Base-by-base conservation (phyloP, 805 yeast genomes). In the Pichia phayaonensis region DNA sequence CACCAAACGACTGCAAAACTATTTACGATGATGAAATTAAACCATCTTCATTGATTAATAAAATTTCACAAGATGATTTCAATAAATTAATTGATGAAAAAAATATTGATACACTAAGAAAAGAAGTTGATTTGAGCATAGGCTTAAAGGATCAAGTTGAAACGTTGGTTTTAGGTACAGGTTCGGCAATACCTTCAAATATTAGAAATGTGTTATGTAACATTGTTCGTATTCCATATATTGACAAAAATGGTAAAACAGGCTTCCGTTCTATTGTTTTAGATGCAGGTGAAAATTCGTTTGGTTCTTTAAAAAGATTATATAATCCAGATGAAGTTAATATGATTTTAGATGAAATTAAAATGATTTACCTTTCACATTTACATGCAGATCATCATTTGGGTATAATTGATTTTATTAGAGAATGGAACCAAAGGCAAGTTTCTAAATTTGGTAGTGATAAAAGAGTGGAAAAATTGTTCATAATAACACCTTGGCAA, bases 311-410 rank as follows among this genome's bases (percentile, higher is more conserved):
- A 54, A 63, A 70, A 31, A 76, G 98, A 56, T 71, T 79, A 50
- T 80, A 80, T 54, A 82, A 83, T 0, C 70, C 72, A 11, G 70
- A 69, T 1, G 74, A 74, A 18, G 55, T 72, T 2, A 59, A 60
- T 2, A 43, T 23, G 47, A 42, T 85, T 2, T 72, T 90, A 54
- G 56, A 67, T 40, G 95, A 90, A 59, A 67, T 90, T 51, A 70
- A 76, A 31, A 51, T 87, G 48, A 70, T 92, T 21, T 86, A 79
- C 60, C 70, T 94, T 48, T 85, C 95, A 58, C 99, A 94, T 71
- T 72, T 92, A 59, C 99, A 94, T 67, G 99, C 98, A 0, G 99
- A 94, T 64, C 99, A 94, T 64, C 97, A 92, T 65, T 69, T 94
- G 41, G 99, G 99, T 0, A 72, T 86, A 6, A 69, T 85, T 10